A percentile compares a stretch with the other conserved stretches of the same genome.
phyloP scores from a whole-genome alignment of 2,329 filamentous ascomycete species.

The Monilinia fructigena region DNA sequence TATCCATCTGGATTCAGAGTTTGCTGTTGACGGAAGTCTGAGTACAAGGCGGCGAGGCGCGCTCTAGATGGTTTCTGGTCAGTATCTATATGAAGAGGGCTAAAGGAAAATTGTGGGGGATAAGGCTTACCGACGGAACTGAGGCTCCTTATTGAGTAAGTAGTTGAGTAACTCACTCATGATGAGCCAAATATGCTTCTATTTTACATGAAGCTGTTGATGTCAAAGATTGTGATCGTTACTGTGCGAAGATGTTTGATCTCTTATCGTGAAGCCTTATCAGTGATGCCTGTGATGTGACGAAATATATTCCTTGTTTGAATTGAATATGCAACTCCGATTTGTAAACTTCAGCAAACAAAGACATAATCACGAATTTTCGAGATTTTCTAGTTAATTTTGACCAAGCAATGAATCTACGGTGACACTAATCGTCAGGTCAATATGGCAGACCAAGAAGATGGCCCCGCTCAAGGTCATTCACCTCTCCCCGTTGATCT shows the following conservation, averaged over 20 bases:
- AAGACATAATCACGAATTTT: neutral
- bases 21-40: slow-evolving; percentile 74
- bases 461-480: slow-evolving; percentile 29
- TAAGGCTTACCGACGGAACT: slow-evolving; percentile 55
- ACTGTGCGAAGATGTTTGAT: slow-evolving; percentile 19
- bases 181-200: slow-evolving; percentile 23
- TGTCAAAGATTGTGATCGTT: slow-evolving; percentile 7
- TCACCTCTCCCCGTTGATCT: slow-evolving; percentile 34
- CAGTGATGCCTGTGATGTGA: slow-evolving; percentile 18
- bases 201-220: slow-evolving; percentile 16
- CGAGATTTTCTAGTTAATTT: neutral
- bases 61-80: slow-evolving; percentile 49
- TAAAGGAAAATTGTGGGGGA: neutral
- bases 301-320: slow-evolving; percentile 17
- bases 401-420: neutral
- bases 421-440: slow-evolving; percentile 16
- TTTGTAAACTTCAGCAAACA: neutral
- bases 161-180: slow-evolving; percentile 71
- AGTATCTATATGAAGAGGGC: slow-evolving; percentile 15
- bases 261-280: slow-evolving; percentile 28
- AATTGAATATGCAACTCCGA: slow-evolving; percentile 12
- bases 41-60: slow-evolving; percentile 82
- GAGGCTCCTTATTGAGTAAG: slow-evolving; percentile 58
- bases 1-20: slow-evolving; percentile 83
- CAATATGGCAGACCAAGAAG: slow-evolving; percentile 39